Percentiles rank a stretch among this genome's conserved stretches.
These are phyloP conservation scores for Rhododendron ovatum DNA, from an alignment of 148 eudicot species.

Conservation along the genomic window DNA sequence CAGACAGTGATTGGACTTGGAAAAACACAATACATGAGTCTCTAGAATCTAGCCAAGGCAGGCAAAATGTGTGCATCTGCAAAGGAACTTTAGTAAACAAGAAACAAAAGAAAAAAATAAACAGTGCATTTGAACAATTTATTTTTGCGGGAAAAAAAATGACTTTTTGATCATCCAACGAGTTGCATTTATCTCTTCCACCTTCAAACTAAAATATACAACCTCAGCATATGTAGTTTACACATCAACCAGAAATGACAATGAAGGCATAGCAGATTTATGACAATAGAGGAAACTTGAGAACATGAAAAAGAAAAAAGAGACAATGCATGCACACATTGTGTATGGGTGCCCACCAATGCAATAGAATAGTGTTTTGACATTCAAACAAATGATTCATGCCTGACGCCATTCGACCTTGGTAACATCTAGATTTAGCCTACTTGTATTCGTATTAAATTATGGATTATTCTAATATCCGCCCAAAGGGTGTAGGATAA, in stretches of 20 bases:
- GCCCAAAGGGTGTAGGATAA: no score
- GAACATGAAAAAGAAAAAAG: neutral
- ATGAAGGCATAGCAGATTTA: constrained; percentile 1
- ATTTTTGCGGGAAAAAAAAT: neutral
- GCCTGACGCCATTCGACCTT: neutral
- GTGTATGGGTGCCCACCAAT: neutral
- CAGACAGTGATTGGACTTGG: constrained; percentile 2
- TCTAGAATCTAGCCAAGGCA: neutral
- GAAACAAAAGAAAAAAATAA: neutral
- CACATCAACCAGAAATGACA: no score
- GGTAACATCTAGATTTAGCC: neutral
- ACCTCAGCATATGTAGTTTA: neutral
- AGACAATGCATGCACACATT: constrained; percentile 6
- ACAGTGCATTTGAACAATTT: neutral
- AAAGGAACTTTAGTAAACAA: neutral
- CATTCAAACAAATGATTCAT: neutral
- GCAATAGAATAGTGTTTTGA: neutral
- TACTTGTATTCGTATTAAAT: neutral
- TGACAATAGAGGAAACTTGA: neutral
- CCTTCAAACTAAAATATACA: neutral
- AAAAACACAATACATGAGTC: neutral
- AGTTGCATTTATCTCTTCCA: neutral
- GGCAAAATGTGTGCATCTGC: neutral
- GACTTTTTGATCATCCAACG: neutral
- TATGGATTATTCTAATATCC: no score